Evolutionary conservation across 805 yeast genomes (phyloP).

Genomic region (Teunomyces barrocoloradensis): DNA sequence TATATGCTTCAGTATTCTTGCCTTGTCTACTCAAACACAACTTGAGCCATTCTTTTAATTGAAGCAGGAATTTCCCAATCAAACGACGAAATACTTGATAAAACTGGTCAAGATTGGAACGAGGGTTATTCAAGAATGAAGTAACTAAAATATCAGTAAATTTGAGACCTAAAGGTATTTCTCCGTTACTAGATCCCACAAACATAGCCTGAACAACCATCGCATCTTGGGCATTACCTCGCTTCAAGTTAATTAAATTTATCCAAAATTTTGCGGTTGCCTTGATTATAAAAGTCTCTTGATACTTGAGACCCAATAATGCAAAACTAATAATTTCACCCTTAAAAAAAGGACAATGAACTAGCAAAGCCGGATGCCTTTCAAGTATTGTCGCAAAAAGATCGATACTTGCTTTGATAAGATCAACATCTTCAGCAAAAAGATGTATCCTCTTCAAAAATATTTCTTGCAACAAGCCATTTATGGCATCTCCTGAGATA

Average conservation of each 20-base stretch:
- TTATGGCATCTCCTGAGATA: conserved; percentile 30
- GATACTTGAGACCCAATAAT: conserved; percentile 39
- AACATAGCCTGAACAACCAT: conserved; percentile 22
- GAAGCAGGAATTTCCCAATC: conserved; percentile 46
- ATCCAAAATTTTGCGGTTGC: conserved; percentile 58
- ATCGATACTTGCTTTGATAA: conserved; percentile 50
- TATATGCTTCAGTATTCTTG: background rate
- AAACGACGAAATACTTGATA: conserved; percentile 51
- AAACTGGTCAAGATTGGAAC: conserved; percentile 62
- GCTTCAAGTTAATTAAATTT: conserved; percentile 43
- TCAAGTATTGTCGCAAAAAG: conserved; percentile 51
- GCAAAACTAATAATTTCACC: conserved; percentile 25
- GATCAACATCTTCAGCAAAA: conserved; percentile 56
- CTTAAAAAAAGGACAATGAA: conserved; percentile 29
- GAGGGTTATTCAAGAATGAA: conserved; percentile 42
- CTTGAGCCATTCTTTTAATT: conserved; percentile 35
- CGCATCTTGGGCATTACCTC: conserved; percentile 44
- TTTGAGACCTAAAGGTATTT: background rate
- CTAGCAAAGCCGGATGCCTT: conserved; percentile 46
- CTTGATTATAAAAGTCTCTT: conserved; percentile 56
- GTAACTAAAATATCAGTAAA: background rate
- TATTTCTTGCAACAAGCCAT: conserved; percentile 34
- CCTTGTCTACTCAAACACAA: conserved; percentile 1
- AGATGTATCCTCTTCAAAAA: conserved; percentile 33
- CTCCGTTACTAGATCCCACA: conserved; percentile 22